Base-by-base conservation (phyloP, 768 basidiomycete genomes). In the Trametes meyenii region DNA sequence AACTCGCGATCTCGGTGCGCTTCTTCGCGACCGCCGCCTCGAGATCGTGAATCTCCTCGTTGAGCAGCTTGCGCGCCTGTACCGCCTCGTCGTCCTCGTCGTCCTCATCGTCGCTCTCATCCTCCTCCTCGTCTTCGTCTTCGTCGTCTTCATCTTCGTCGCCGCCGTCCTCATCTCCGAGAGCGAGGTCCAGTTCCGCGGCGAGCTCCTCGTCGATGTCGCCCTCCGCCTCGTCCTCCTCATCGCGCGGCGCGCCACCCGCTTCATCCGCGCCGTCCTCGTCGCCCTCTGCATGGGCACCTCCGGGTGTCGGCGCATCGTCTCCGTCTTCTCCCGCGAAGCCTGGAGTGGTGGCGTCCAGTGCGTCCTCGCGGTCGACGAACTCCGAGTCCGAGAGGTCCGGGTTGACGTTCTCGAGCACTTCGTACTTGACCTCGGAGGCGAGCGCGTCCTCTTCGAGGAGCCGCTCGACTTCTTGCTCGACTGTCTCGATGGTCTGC, bases 401-500 rank as follows among this genome's bases (percentile, higher is more conserved):
- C 1, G 92, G 93, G 71, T 94, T 94, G 50, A 94, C 91, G 69
- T 94, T 92, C 39, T 96, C 94, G 43, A 95, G 82, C 12, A 94
- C 82, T 54, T 92, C 93, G 65, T 87, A 94, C 77, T 88, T 85
- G 56, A 92, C 88, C 60, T 92, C 84, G 0, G 81, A 72, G 2
- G 94, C 92, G 42, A 85, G 70, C 1, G 87, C 81, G 72, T 96
- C 94, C 66, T 89, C 87, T 60, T 89, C 89, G 19, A 96, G 75
- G 19, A 97, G 74, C 56, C 93, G 80, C 71, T 96, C 95, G 10
- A 97, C 94, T 69, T 94, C 93, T 73, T 93, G 86, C 73, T 97
- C 94, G 6, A 96, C 94, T 39, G 89, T 94, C 76, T 97, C 94
- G 65, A 97, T 97, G 4, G 92, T 93, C 92, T 94, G 64, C 0